Evolutionary conservation across 306 rosid species (phyloP), one percentile per base, ranked within the genome.

Genomic region (Casuarina cunninghamiana): DNA sequence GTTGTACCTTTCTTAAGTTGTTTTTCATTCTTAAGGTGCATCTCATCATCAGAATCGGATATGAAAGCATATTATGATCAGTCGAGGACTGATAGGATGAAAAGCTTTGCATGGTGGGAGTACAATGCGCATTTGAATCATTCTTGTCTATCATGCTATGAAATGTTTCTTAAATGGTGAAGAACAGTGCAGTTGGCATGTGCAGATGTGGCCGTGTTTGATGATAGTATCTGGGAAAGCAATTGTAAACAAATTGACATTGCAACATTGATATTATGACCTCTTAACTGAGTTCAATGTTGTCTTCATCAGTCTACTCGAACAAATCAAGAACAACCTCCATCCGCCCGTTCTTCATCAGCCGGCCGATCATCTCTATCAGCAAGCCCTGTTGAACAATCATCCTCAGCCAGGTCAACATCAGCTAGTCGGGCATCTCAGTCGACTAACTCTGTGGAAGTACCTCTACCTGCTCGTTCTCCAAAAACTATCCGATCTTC

Each of bases 301-400:
- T 53, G 42, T 80, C 65, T 79, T 15, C 35, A 69, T 74, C 79
- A 91, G 94, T 43, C 90, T 63, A 71, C 80, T 83, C 93, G 90
- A 61, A 32, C 84, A 6, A 83, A 6, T 81, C 93, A 83, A 82
- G 98, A 92, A 26, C 93, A 81, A 54, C 79, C 94, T 53, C 79
- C 77, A 45, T 81, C 87, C 7, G 32, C 76, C 53, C 77, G 81
- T 83, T 50, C 65, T 41, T 26, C 71, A 38, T 66, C 87, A 48
- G 79, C 80, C 26, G 74, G 77, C 42, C 86, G 86, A 70, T 69
- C 89, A 12, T 32, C 75, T 76, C 1, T 21, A 44, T 10, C 86
- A 58, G 73, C 21, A 53, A 84, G 63, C 62, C 53, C 53, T 3
- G 76, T 75, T 3, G 97, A 94, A 60, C 93, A 88, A 75, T 86